Evolutionary conservation across 75 land plant genomes (phyloP).

Genomic region (Ceratopteris richardii): DNA sequence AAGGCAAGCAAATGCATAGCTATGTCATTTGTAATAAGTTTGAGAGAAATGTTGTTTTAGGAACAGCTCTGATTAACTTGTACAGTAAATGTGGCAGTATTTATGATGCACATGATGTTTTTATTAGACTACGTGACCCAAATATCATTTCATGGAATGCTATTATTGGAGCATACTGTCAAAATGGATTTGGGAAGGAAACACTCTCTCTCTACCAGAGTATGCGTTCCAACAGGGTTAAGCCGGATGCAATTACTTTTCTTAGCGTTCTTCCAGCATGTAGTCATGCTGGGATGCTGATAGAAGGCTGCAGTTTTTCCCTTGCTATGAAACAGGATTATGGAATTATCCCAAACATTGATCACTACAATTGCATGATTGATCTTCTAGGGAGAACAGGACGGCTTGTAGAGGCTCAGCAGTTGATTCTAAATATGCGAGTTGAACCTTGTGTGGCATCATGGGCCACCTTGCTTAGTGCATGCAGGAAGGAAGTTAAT

Average conservation of each 20-base stretch:
- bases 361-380: conserved; percentile 28
- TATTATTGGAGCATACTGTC: conserved; percentile 36
- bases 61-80: conserved; percentile 55
- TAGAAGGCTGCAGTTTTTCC: conserved; percentile 24
- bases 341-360: conserved; percentile 10
- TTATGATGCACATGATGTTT: conserved; percentile 30
- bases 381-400: conserved; percentile 39
- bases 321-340: conserved; percentile 16
- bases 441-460: conserved; percentile 20
- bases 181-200: conserved; percentile 21
- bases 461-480: conserved; percentile 42
- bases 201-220: conserved; percentile 23
- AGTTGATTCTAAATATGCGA: conserved; percentile 22
- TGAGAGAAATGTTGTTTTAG: conserved; percentile 31
- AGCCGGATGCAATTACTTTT: conserved; percentile 32
- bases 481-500: conserved; percentile 26
- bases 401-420: conserved; percentile 30
- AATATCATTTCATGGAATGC: conserved; percentile 51
- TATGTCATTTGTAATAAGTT: conserved; percentile 26
- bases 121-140: conserved; percentile 38
- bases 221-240: conserved; percentile 18
- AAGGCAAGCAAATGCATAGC: conserved; percentile 27
- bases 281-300: conserved; percentile 29
- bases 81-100: conserved; percentile 26
- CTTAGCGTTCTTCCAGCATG: conserved; percentile 25